phyloP scores from a whole-genome alignment of 2,329 filamentous ascomycete genomes.

The Aspergillus floridensis region DNA sequence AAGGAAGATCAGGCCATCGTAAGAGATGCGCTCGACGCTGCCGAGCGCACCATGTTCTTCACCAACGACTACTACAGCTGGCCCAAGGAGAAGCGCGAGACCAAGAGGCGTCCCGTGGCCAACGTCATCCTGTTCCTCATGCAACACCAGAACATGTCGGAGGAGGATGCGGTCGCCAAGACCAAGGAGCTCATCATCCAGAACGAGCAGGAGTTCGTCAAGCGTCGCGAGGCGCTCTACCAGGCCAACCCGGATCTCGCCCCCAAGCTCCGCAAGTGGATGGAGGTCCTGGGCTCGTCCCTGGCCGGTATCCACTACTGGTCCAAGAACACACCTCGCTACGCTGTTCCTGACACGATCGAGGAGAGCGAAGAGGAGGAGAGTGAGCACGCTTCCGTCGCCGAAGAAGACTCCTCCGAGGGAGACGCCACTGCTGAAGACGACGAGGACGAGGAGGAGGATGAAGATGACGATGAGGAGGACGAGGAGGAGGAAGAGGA shows the following conservation, averaged over 20 bases:
- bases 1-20: conserved; percentile 15
- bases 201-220: conserved; percentile 13
- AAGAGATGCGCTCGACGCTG: conserved; percentile 10
- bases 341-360: conserved; percentile 2
- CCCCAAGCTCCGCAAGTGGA: conserved; percentile 11
- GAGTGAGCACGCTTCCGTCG: not conserved
- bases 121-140: conserved; percentile 14
- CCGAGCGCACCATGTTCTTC: conserved; percentile 16
- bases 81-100: conserved; percentile 12
- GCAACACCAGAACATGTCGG: conserved; percentile 12
- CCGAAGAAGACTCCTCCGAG: not conserved
- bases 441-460: conserved; percentile 1
- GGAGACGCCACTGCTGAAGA: not conserved
- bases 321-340: conserved; percentile 11
- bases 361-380: conserved; percentile 7
- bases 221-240: conserved; percentile 10
- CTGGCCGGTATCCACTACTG: conserved; percentile 15
- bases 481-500: conserved; percentile 1
- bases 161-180: conserved; percentile 7
- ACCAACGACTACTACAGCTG: conserved; percentile 19
- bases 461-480: not conserved
- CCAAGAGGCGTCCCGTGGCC: conserved; percentile 8
- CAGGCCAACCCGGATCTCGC: conserved; percentile 8
- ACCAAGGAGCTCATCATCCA: conserved; percentile 13
- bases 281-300: conserved; percentile 12